Evolutionary conservation across 495 filamentous ascomycete genomes (phyloP), one percentile per base, ranked within the genome.

Genomic region (Penicillium parvum): DNA sequence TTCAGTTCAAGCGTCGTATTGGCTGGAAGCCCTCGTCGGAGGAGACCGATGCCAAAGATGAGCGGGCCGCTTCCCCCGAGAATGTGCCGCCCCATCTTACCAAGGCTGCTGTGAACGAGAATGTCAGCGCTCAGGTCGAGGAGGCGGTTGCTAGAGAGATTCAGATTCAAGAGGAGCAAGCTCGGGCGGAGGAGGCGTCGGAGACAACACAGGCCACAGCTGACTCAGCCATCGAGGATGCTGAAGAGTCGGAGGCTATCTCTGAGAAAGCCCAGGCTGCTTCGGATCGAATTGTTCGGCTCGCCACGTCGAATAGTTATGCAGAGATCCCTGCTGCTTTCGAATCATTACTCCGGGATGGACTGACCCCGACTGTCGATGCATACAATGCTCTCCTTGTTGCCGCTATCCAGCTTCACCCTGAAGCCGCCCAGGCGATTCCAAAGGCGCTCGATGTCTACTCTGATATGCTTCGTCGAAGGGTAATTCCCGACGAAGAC

Each of bases 371-470:
- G 11, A 87, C 80, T 3, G 78, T 90, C 21, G 72, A 79, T 14
- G 85, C 91, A 12, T 98, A 97, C 72, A 96, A 96, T 65, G 86
- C 86, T 25, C 72, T 97, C 29, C 71, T 98, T 28, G 73, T 82
- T 51, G 88, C 94, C 19, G 90, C 88, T 16, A 81, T 94, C 45
- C 70, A 85, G 45, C 73, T 95, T 15, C 66, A 73, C 35, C 70
- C 71, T 5, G 79, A 86, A 54, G 82, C 81, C 57, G 79, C 83
- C 36, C 86, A 89, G 65, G 76, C 89, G 7, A 83, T 95, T 17
- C 80, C 86, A 33, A 95, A 95, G 67, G 90, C 87, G 5, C 77
- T 97, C 35, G 89, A 90, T 73, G 84, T 97, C 43, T 97, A 97
- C 69, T 84, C 88, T 29, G 88, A 96, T 61, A 95, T 98, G 91